phyloP scores from a whole-genome alignment of 2,329 filamentous ascomycete species.

The Colletotrichum salicis region DNA sequence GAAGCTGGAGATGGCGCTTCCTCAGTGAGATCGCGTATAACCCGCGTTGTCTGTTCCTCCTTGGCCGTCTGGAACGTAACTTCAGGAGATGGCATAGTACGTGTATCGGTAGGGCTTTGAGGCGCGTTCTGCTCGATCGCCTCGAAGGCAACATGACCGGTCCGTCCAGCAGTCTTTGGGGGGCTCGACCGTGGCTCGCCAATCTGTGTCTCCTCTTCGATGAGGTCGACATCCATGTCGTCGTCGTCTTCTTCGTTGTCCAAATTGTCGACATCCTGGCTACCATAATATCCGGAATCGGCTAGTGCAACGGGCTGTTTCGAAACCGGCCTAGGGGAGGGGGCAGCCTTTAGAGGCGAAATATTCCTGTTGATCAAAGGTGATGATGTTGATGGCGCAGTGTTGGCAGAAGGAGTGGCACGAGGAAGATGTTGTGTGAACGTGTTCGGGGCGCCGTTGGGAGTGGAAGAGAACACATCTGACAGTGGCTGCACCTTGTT shows the following conservation, averaged over 20 bases:
- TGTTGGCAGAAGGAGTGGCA: slow-evolving; percentile 66
- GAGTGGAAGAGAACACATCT: slow-evolving; percentile 66
- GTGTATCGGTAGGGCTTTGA: slow-evolving; percentile 38
- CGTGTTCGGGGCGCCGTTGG: slow-evolving; percentile 64
- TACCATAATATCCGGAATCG: slow-evolving; percentile 80
- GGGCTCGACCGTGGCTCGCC: slow-evolving; percentile 30
- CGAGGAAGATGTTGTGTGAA: slow-evolving; percentile 62
- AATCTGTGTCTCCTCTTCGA: slow-evolving; percentile 39
- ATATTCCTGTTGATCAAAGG: slow-evolving; percentile 48
- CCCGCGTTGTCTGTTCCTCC: slow-evolving; percentile 53
- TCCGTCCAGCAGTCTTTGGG: slow-evolving; percentile 20
- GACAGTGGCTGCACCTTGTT: slow-evolving; percentile 64
- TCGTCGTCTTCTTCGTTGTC: slow-evolving; percentile 56
- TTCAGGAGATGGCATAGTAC: slow-evolving; percentile 44
- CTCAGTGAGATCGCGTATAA: slow-evolving; percentile 35
- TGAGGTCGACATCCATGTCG: slow-evolving; percentile 51
- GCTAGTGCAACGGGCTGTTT: slow-evolving; percentile 50
- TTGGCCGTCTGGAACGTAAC: slow-evolving; percentile 55
- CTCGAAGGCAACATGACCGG: slow-evolving; percentile 35
- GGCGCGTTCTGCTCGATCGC: slow-evolving; percentile 18
- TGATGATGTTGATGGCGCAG: slow-evolving; percentile 57
- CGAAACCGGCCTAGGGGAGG: slow-evolving; percentile 46
- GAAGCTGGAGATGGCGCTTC: slow-evolving; percentile 27
- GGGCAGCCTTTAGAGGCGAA: slow-evolving; percentile 46
- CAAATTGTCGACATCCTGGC: slow-evolving; percentile 53